Base-by-base conservation (phyloP, 768 basidiomycete species). In the Candolleomyces eurysporus region DNA sequence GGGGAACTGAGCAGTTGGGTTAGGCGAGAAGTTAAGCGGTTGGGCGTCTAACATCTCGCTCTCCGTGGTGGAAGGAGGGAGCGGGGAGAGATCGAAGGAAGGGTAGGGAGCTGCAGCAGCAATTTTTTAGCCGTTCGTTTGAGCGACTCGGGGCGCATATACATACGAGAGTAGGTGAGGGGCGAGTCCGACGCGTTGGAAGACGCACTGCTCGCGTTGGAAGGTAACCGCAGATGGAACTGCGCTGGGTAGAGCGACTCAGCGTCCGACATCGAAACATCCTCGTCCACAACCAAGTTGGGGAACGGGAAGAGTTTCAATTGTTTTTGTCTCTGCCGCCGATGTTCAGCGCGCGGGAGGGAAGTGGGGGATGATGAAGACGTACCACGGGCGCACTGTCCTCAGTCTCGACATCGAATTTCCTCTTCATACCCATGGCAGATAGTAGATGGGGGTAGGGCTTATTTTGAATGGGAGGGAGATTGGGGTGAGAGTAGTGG, bases 291-390 rank as follows among this genome's bases (percentile, higher is more conserved):
- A 62, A 84, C 81, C 61, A 78, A 79, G 67, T 87, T 83, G 59
- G 89, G 91, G 72, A 91, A 92, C 49, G 89, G 88, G 60, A 91
- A 78, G 57, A 90, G 79, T 77, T 88, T 91, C 22, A 89, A 63
- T 70, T 91, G 89, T 72, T 93, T 91, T 36, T 79, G 76, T 63
- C 79, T 79, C 85, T 87, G 57, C 57, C 64, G 43, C 63, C 66
- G 67, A 66, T 62, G 61, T 60, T 68, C 68, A 63, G 66, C 64
- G 52, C 48, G 65, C 49, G 60, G 65, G 63, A 59, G 65, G 46
- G 42, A 50, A 21, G 10, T 16, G 48, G 19, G 56, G 65, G 59
- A 64, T 7, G 52, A 65, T 43, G 64, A 67, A 22, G 48, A 68
- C 77, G 58, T 72, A 87, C 87, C 64, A 72, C 80, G 63, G 77